These are phyloP conservation scores for Meyerozyma athensensis DNA, from an alignment of 1,139 yeast genomes.

Conservation along the genomic window DNA sequence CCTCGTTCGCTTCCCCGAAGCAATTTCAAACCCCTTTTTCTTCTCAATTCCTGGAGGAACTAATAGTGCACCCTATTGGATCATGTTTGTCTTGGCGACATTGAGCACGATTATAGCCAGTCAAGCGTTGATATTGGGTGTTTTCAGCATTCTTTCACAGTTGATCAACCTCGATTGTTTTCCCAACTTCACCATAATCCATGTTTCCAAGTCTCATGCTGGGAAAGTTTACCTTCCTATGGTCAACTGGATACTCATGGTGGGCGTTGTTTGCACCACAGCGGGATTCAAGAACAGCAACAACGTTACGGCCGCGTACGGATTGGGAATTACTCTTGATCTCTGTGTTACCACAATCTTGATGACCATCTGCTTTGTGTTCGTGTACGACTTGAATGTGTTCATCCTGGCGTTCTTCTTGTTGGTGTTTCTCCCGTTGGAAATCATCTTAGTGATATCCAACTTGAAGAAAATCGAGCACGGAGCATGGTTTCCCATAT, in stretches of 20 bases:
- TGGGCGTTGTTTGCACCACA: slow-evolving; percentile 45
- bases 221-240: slow-evolving; percentile 52
- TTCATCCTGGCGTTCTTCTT: slow-evolving; percentile 30
- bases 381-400: slow-evolving; percentile 38
- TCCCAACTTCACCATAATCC: slow-evolving; percentile 43
- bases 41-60: slow-evolving; percentile 48
- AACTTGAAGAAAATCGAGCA: slow-evolving; percentile 47
- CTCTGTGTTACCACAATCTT: slow-evolving; percentile 47
- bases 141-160: slow-evolving; percentile 48
- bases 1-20: slow-evolving; percentile 37
- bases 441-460: slow-evolving; percentile 40
- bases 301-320: slow-evolving; percentile 56
- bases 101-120: slow-evolving; percentile 55
- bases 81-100: slow-evolving; percentile 49
- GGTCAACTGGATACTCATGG: slow-evolving; percentile 45
- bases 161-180: slow-evolving; percentile 50
- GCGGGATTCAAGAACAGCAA: slow-evolving; percentile 48
- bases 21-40: slow-evolving; percentile 40
- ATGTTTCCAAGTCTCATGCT: slow-evolving; percentile 36
- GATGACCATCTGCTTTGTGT: slow-evolving; percentile 41
- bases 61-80: slow-evolving; percentile 43
- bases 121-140: slow-evolving; percentile 55
- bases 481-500: slow-evolving; percentile 58
- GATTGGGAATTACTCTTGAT: slow-evolving; percentile 54
- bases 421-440: slow-evolving; percentile 43